Conservation (phyloP, 371 early-diverging fungal genomes). For the Entomophthora muscae region DNA sequence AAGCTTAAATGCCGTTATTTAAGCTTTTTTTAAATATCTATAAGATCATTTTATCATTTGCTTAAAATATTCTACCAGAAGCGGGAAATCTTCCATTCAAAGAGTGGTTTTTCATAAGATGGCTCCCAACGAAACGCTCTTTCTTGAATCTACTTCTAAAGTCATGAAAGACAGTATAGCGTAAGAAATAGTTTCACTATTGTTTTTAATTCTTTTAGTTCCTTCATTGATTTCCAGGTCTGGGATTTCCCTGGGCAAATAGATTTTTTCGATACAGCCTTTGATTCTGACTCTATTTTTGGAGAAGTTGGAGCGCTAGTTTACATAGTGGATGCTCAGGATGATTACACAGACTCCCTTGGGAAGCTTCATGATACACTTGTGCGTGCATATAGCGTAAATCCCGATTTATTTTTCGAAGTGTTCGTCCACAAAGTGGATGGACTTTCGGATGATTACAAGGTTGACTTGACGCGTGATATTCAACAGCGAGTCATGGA, state of each 20-base stretch:
- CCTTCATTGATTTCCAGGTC: slow-evolving; percentile 73
- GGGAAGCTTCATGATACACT: slow-evolving; percentile 55
- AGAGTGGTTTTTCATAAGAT: slow-evolving; percentile 84
- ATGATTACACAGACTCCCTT: slow-evolving; percentile 72
- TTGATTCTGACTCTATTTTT: slow-evolving; percentile 53
- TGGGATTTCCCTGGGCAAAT: slow-evolving; percentile 91
- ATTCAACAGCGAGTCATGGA: slow-evolving; percentile 78
- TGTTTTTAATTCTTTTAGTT: slow-evolving; percentile 23
- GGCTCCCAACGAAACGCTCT: slow-evolving; percentile 82
- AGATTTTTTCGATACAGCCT: slow-evolving; percentile 59
- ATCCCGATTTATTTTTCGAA: slow-evolving; percentile 71
- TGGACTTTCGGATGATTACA: slow-evolving; percentile 83
- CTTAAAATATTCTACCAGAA: slow-evolving; percentile 23
- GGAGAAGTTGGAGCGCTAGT: slow-evolving; percentile 63
- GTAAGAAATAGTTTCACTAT: slow-evolving; percentile 10
- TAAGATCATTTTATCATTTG: background rate
- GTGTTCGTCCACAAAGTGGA: slow-evolving; percentile 93
- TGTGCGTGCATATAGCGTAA: slow-evolving; percentile 53
- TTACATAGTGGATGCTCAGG: slow-evolving; percentile 91
- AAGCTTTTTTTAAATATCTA: background rate
- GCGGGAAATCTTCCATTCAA: slow-evolving; percentile 88
- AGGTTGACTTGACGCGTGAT: slow-evolving; percentile 82
- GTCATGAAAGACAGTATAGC: slow-evolving; percentile 53
- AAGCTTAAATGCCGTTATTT: slow-evolving; percentile 1
- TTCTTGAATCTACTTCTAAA: slow-evolving; percentile 68